Base-by-base conservation (phyloP, 805 yeast species). In the Candida hispaniensis region DNA sequence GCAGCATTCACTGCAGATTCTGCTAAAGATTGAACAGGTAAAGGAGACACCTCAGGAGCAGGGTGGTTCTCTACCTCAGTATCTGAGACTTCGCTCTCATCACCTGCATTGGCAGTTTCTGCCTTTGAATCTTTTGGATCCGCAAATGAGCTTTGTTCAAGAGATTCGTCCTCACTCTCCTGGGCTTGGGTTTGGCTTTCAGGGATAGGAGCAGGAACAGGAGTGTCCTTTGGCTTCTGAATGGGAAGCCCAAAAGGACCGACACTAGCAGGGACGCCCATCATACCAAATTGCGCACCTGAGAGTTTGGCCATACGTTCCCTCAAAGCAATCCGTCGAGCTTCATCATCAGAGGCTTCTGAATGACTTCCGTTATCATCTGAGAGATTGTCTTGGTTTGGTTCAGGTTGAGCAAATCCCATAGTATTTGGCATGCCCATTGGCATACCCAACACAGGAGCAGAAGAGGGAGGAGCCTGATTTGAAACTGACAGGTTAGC, bases 221-320 rank as follows among this genome's bases (percentile, higher is more conserved):
- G 19, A 15, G 18, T 7, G 25, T 23, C 32, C 7, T 18, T 26
- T 19, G 29, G 28, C 14, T 19, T 46, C 44, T 18, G 51, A 45
- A 41, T 50, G 39, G 40, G 53, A 13, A 33, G 49, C 6, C 50
- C 48, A 20, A 38, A 41, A n/a, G 69, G 66, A 23, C 51, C 58
- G n/a, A n/a, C 36, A 5, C 28, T 28, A 5, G 36, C 28, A 30
- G 34, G 34, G 7, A 27, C 36, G 11, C 36, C 47, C 18, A 50
- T 42, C 50, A 47, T 45, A n/a, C 55, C 55, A 41, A 48, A 35
- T 7, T 45, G 45, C 4, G 85, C 85, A 13, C 94, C 93, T 1
- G 96, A 79, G 12, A 88, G 68, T 48, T 77, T 81, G n/a, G 98
- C 97, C 95, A 88, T 88, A 42, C 96, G 71, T 44, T 80, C 95